Base-by-base conservation (phyloP, 306 rosid species). In the Corylus heterophylla region DNA sequence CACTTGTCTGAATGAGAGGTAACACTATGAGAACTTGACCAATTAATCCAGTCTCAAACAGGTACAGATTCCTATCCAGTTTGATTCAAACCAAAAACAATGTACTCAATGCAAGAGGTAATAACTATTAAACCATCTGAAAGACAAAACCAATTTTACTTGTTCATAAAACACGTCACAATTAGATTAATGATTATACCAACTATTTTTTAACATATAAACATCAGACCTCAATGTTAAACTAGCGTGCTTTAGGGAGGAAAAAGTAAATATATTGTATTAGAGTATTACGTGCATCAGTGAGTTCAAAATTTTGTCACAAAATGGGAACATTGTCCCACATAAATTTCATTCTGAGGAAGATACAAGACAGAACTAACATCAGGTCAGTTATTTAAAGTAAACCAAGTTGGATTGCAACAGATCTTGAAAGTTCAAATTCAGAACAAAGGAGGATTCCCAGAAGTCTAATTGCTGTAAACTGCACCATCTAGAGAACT, bases 391-490 rank as follows among this genome's bases (percentile, higher is more conserved):
- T 17, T 54, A 17, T 54, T 54, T 54, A 54, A 27, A 61, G 39
- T 5, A 25, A 61, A 61, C 67, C 67, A 61, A n/a, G 67, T 61
- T 61, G 39, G 67, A 61, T 61, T 61, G 67, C 35, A 61, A 61
- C 62, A 55, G 62, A 27, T 22, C 17, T 61, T 27, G 37, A 27
- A 61, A 12, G 29, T 61, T 22, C 39, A 61, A 61, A 61, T 61
- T 61, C 67, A 61, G 67, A 61, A 61, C 67, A 61, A 59, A 17
- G 1, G 59, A 17, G 59, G 20, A 54, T 54, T 17, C 8, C 59
- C n/a, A 11, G 31, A 29, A 25, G 66, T 12, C 5, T 25, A 10
- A 59, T 27, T 12, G 2, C 67, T 59, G 37, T 61, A 61, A 61
- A 27, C 27, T 27, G 29, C 37, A n/a, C 67, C 67, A 61, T 17